phyloP scores from a whole-genome alignment of 2,329 filamentous ascomycete species.

The Phialocephala sp. region DNA sequence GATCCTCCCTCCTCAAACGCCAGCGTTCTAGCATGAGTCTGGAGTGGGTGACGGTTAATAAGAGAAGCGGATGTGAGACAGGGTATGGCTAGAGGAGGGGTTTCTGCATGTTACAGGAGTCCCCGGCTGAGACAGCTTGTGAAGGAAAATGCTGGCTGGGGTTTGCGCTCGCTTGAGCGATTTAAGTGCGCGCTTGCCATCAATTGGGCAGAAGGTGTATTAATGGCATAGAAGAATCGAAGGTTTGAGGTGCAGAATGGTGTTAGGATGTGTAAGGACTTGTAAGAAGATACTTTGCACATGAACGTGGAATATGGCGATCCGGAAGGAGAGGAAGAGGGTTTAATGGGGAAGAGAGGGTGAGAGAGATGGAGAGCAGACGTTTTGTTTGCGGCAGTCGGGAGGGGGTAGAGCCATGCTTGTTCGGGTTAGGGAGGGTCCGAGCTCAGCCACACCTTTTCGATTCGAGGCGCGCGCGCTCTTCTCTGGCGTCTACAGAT shows the following conservation, averaged over 20 bases:
- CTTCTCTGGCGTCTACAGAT: constrained; percentile 19
- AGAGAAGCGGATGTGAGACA: constrained; percentile 22
- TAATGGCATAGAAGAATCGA: constrained; percentile 15
- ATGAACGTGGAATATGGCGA: constrained; percentile 1
- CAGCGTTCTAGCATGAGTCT: constrained; percentile 32
- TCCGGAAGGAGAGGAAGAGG: background rate
- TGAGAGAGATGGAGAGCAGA: background rate
- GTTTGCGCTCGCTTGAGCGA: constrained; percentile 16
- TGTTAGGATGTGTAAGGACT: background rate
- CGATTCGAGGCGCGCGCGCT: constrained; percentile 8
- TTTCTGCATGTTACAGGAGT: constrained; percentile 25
- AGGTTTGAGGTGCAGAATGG: constrained; percentile 12
- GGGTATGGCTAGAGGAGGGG: constrained; percentile 27
- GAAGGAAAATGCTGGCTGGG: constrained; percentile 14
- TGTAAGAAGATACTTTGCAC: constrained; percentile 3
- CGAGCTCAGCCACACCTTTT: background rate
- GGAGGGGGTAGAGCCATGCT: background rate
- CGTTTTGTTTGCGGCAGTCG: background rate
- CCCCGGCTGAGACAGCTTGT: constrained; percentile 25
- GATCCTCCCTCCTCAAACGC: constrained; percentile 38
- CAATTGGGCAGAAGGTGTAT: background rate
- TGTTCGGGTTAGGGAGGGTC: background rate
- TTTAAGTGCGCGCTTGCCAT: background rate
- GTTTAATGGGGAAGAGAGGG: no score
- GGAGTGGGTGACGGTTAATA: constrained; percentile 28